Base-by-base conservation (phyloP, 345 rosid species). In the Arabis alpina region DNA sequence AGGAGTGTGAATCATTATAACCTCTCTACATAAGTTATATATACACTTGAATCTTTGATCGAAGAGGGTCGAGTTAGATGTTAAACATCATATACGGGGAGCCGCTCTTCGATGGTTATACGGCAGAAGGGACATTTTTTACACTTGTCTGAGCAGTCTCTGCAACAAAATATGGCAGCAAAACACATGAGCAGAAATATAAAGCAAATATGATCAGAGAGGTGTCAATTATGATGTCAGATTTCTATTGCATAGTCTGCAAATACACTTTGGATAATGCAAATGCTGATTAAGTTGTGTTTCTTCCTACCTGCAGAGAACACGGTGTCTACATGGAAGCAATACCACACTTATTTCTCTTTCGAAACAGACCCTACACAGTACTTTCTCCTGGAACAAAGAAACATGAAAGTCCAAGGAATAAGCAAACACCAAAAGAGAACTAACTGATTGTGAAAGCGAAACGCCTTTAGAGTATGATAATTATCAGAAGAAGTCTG, bases 101-200 rank as follows among this genome's bases (percentile, higher is more conserved):
- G 79, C 42, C 93, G 85, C 81, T 94, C 89, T 76, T 91, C 89
- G 1, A 91, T 82, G 54, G 77, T 60, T 65, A 83, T 72, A 37
- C 96, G 90, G 80, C 99, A 94, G 49, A 91, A 83, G 3, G 99
- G 99, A 70, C 99, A 94, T 71, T 88, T 89, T 63, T 88, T 86
- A 78, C 99, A 94, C 83, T 86, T 94, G 59, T 83, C 93, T 9
- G 84, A 91, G 83, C 99, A 94, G 75, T 77, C 66, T 73, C 99
- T 94, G 95, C 81, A 86, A 52, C 39, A 61, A 62, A 34, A 58
- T 45, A 62, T 41, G 62, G 12, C 42, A 52, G 23, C 15, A 60
- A 62, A 59, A 69, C 19, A 50, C 27, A 75, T 71, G 10, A 63
- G 72, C 23, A 19, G 23, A 19, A 19, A 19, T 19, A 19, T 61